These are phyloP conservation scores for Actinomortierella ambigua DNA, from an alignment of 371 early-diverging fungal species.

Conservation along the genomic window DNA sequence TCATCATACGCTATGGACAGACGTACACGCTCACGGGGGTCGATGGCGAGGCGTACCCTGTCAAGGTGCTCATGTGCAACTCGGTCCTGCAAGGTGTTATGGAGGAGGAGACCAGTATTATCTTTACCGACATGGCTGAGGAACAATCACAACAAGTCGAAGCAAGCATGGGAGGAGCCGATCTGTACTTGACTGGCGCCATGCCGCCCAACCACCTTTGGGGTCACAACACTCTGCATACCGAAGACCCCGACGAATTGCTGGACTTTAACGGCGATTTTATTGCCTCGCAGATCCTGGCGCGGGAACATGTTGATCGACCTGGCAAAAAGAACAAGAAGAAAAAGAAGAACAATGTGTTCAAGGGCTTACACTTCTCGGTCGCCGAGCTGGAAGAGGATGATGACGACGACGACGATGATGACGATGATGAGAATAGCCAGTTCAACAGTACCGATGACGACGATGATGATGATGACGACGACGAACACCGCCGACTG, in stretches of 20 bases:
- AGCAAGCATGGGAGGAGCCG: conserved; percentile 6
- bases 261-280: conserved; percentile 38
- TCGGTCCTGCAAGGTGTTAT: conserved; percentile 75
- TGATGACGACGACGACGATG: conserved; percentile 33
- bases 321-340: conserved; percentile 21
- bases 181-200: conserved; percentile 13
- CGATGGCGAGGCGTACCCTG: conserved; percentile 28
- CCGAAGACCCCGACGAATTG: conserved; percentile 25
- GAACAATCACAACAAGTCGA: conserved; percentile 1
- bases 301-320: neutral
- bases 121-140: conserved; percentile 48
- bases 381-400: conserved; percentile 40
- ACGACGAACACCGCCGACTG: conserved; percentile 9
- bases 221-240: too few relatives aligned
- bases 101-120: conserved; percentile 44
- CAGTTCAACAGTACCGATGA: neutral
- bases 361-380: conserved; percentile 40
- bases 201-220: conserved; percentile 16
- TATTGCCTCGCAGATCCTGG: conserved; percentile 39
- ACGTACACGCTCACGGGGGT: conserved; percentile 43
- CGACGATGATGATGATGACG: conserved; percentile 22
- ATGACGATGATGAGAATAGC: conserved; percentile 19
- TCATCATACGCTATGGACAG: conserved; percentile 56
- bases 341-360: conserved; percentile 16
- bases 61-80: conserved; percentile 62